These are phyloP conservation scores for Coccomyxa sp. DNA, from an alignment of 139 green algal genomes.

Conservation along the genomic window DNA sequence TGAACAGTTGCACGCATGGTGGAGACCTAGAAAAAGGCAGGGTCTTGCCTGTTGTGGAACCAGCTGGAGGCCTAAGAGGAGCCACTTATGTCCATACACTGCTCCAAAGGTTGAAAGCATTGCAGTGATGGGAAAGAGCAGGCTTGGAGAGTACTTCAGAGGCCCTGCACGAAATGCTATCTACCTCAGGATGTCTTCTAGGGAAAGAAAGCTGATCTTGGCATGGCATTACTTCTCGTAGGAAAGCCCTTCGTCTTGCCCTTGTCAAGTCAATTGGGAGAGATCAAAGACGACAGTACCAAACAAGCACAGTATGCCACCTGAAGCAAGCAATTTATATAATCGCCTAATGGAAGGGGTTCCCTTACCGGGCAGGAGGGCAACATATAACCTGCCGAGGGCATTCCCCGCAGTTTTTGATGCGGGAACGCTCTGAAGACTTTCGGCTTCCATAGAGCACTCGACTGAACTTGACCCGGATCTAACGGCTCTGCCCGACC, in stretches of 20 bases:
- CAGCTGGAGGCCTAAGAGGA: background rate
- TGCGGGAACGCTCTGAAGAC: background rate
- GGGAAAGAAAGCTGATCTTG: background rate
- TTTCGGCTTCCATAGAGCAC: background rate
- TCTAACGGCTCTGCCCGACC: background rate
- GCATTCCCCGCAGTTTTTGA: background rate
- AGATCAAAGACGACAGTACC: background rate
- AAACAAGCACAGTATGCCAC: background rate
- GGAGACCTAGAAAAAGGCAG: too few species aligned
- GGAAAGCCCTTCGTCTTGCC: background rate
- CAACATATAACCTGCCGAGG: background rate
- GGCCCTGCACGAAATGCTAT: constrained; percentile 18
- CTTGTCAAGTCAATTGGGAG: background rate
- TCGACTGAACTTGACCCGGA: too few species aligned
- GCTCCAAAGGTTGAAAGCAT: constrained; percentile 13
- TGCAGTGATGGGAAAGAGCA: constrained; percentile 23
- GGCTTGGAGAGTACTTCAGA: constrained; percentile 16
- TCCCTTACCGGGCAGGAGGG: background rate
- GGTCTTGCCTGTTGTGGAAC: background rate
- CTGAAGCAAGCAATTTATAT: background rate
- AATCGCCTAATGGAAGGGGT: background rate
- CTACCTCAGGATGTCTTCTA: background rate
- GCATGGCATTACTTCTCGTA: background rate
- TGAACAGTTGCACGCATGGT: too few species aligned
- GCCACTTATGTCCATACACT: constrained; percentile 1